Base-by-base conservation (phyloP, 1,139 yeast genomes). In the Protomyces arabidopsidicola region DNA sequence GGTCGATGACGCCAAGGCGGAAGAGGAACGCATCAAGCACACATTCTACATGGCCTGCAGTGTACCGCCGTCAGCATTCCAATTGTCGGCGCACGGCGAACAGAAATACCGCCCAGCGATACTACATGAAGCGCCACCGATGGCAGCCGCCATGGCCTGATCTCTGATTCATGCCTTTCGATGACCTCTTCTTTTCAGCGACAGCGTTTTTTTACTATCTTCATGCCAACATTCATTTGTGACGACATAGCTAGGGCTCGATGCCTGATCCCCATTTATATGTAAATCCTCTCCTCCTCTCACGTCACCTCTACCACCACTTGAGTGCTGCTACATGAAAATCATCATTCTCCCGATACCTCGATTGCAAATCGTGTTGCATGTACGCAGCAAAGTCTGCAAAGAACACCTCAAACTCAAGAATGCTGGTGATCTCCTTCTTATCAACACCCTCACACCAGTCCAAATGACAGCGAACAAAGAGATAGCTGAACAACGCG, bases 361-460 rank as follows among this genome's bases (percentile, higher is more conserved):
- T 58, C 12, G 42, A 27, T 24, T 18, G 20, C 20, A 58, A 16
- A 10, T 58, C 45, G 10, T 12, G 48, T 18, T 20, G 34, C 16
- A 52, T 27, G 34, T 16, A 45, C 20, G 18, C 9, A 16, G 52
- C n/a, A 52, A 58, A 58, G 39, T 58, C 62, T 16, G 35, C 36
- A 31, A 58, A 58, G 45, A 58, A 58, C 35, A 10, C 56, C 22
- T 58, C 62, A 31, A 58, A 58, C 16, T 52, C 55, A 10, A 58
- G 39, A 10, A 58, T 34, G 45, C 56, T 52, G 5, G 62, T 58
- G 16, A 58, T 38, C 18, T 58, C 62, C 55, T 27, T 42, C 56
- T 52, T 58, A 18, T 58, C 62, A 2, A 58, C 62, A 8, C 62
- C 62, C 34, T 36, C 35, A 12, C 56, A 55, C 62, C 62, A 58